Evolutionary conservation across 805 yeast genomes (phyloP), one percentile per base, ranked within the genome.

Genomic region (Wickerhamomyces bisporus): DNA sequence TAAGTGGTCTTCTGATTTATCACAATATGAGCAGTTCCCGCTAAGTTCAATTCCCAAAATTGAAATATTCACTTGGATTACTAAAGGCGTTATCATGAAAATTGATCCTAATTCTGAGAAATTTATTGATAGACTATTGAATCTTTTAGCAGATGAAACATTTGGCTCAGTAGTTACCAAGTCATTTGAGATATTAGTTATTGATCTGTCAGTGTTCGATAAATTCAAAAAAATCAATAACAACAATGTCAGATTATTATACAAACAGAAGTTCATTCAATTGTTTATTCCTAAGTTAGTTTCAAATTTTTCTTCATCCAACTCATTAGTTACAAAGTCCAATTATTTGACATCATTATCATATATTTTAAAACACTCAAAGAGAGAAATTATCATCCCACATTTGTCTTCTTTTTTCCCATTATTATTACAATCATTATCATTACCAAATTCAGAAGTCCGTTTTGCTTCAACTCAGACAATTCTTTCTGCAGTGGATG

Each of bases 191-290:
- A 66, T 87, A 3, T 53, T 86, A 15, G 73, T 85, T 23, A 66
- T 79, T n/a, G 89, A 86, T 48, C 69, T 84, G 35, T 73, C 75
- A 14, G 62, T 82, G 6, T 75, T 83, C 39, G 62, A 69, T 32
- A 77, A 75, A 50, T 71, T 45, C 32, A 66, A 64, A 43, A 59
- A 68, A 54, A 47, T 57, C 52, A 27, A 69, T 44, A 77, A 77
- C 44, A 68, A 83, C 39, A 76, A 79, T 42, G 73, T 82, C 15
- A 73, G 84, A 41, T 58, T 74, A 32, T 66, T 93, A 18, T 86
- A 83, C 68, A 87, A 87, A 55, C 98, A 93, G 53, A 79, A 79
- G 45, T 69, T 86, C 19, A 86, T 87, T 55, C 75, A 77, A 42
- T 61, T 68, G 8, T 63, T 78, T 1, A 67, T 86, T 6, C 83